Conservation (phyloP, 371 early-diverging fungal genomes). For the Capniomyces stellatus region DNA sequence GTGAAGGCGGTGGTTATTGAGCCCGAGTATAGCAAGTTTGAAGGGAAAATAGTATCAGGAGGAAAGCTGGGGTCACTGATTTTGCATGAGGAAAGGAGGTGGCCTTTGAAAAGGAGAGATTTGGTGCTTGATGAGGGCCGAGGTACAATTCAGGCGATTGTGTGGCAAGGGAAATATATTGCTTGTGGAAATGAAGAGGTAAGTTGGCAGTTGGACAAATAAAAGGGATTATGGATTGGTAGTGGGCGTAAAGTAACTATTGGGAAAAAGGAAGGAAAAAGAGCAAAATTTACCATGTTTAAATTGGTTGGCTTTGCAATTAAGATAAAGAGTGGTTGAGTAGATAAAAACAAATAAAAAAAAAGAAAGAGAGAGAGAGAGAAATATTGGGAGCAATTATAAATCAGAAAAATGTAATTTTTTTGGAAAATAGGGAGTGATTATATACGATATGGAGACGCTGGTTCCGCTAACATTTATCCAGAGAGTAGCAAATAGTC, state of each 20-base stretch:
- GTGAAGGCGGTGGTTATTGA: constrained; percentile 77
- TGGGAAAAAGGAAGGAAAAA: no score
- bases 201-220: constrained; percentile 10
- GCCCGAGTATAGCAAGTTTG: constrained; percentile 53
- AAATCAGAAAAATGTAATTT: no score
- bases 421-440: constrained; percentile 36
- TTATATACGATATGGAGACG: constrained; percentile 54
- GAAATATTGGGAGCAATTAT: no score
- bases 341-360: no score
- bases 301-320: no score
- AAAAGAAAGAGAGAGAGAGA: no score
- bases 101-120: constrained; percentile 37
- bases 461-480: constrained; percentile 12
- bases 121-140: constrained; percentile 62
- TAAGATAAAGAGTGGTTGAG: no score
- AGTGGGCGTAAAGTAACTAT: no score
- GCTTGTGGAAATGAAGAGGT: constrained; percentile 82
- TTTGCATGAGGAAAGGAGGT: constrained; percentile 40
- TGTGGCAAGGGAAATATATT: constrained; percentile 65
- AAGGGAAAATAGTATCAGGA: constrained; percentile 65
- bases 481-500: constrained; percentile 55
- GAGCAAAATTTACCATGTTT: no score
- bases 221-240: no score
- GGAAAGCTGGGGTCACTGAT: constrained; percentile 76
- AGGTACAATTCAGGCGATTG: constrained; percentile 68